Evolutionary conservation across 2,329 filamentous ascomycete genomes (phyloP).

Genomic region (Clarireedia homoeocarpa): DNA sequence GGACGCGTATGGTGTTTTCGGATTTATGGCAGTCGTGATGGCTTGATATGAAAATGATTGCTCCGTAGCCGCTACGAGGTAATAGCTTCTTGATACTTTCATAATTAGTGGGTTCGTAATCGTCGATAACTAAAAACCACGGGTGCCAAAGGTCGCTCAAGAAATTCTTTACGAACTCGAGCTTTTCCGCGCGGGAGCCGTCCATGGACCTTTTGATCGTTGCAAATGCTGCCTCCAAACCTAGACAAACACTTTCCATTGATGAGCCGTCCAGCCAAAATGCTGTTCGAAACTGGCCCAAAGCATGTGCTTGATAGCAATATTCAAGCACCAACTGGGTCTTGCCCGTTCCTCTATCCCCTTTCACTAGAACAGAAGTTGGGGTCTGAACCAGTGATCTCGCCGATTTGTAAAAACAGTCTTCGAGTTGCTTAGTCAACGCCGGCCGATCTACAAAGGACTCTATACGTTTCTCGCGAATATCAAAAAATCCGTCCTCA

Average conservation of each 20-base stretch:
- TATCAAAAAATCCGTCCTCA: conserved; percentile 15
- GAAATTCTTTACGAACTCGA: conserved; percentile 14
- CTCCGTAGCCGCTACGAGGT: conserved; percentile 12
- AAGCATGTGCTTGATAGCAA: conserved; percentile 10
- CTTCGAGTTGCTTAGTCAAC: conserved; percentile 12
- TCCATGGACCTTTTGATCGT: conserved; percentile 13
- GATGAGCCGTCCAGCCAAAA: conserved; percentile 16
- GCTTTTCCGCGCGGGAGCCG: conserved; percentile 12
- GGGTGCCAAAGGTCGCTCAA: conserved; percentile 16
- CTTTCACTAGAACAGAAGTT: conserved; percentile 9
- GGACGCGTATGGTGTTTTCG: background rate
- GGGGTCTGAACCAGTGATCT: conserved; percentile 11
- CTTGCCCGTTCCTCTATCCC: conserved; percentile 12
- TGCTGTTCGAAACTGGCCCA: conserved; percentile 11
- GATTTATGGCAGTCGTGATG: background rate
- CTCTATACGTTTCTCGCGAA: conserved; percentile 10
- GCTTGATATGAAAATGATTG: background rate
- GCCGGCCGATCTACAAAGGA: conserved; percentile 9
- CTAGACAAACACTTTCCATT: conserved; percentile 10
- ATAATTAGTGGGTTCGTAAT: conserved; percentile 8
- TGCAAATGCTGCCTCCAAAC: conserved; percentile 14
- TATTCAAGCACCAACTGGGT: conserved; percentile 15
- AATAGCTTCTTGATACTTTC: conserved; percentile 14
- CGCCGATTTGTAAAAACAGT: conserved; percentile 5
- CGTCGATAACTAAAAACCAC: conserved; percentile 16